Evolutionary conservation across 2,329 filamentous ascomycete species (phyloP).

Genomic region (Pseudogymnoascus sp.): DNA sequence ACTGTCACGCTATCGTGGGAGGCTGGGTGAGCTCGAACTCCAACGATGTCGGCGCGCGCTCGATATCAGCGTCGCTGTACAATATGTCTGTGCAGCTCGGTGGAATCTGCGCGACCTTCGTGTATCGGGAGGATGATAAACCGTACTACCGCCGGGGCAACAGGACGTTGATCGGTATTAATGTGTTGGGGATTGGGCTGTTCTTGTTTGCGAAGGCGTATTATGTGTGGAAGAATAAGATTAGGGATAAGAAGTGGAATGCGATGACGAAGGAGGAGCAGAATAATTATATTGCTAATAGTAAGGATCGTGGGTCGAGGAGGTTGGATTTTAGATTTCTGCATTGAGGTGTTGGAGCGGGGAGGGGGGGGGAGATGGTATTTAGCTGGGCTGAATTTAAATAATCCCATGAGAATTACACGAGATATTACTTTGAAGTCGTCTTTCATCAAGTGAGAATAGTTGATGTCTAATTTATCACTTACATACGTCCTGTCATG

Average conservation of each 20-base stretch:
- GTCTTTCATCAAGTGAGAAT: background rate
- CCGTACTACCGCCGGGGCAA: slow-evolving; percentile 51
- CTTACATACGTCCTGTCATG: background rate
- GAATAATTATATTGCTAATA: slow-evolving; percentile 38
- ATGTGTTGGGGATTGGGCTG: slow-evolving; percentile 37
- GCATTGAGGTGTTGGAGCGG: slow-evolving; percentile 23
- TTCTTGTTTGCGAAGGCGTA: slow-evolving; percentile 43
- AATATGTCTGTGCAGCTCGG: slow-evolving; percentile 45
- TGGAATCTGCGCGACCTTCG: slow-evolving; percentile 36
- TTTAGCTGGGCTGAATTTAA: background rate
- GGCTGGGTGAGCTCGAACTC: slow-evolving; percentile 51
- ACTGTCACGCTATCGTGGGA: slow-evolving; percentile 28
- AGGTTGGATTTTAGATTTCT: slow-evolving; percentile 35
- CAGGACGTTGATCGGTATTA: slow-evolving; percentile 45
- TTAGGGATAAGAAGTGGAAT: slow-evolving; percentile 38
- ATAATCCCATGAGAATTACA: background rate
- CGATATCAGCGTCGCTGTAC: slow-evolving; percentile 57
- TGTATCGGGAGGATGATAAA: slow-evolving; percentile 43
- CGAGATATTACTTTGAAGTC: background rate
- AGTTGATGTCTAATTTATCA: background rate
- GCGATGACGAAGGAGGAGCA: slow-evolving; percentile 40
- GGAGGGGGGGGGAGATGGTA: background rate
- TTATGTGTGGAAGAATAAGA: slow-evolving; percentile 41
- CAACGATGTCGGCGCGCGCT: slow-evolving; percentile 55
- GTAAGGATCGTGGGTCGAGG: slow-evolving; percentile 34